Evolutionary conservation across 441 rosid genomes (phyloP).

Genomic region (Corymbia calophylla): DNA sequence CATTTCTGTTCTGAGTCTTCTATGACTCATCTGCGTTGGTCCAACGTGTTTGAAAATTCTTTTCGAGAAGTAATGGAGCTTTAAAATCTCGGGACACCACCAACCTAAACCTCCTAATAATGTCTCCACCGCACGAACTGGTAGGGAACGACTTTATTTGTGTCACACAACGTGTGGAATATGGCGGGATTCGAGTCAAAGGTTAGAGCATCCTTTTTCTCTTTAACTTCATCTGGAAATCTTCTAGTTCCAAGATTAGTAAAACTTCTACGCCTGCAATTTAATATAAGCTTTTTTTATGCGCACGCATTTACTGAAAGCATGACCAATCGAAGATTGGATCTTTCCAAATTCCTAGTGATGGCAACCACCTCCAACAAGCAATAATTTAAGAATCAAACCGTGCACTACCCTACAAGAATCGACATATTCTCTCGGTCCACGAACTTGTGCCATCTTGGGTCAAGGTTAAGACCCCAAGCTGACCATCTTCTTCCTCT

Average conservation of each 20-base stretch:
- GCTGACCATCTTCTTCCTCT: not conserved
- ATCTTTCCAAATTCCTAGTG: not conserved
- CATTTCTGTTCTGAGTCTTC: no score
- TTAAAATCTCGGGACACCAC: not conserved
- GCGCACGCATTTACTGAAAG: not conserved
- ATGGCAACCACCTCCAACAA: not conserved
- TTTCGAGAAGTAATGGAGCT: not conserved
- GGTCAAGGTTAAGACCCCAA: not conserved
- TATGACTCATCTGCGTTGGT: not conserved
- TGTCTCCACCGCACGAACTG: not conserved
- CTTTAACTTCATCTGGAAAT: not conserved
- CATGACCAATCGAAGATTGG: not conserved
- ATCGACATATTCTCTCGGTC: not conserved
- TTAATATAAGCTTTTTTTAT: not conserved
- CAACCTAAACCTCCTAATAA: not conserved
- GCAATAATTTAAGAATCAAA: not conserved
- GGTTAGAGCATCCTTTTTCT: not conserved
- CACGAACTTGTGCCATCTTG: not conserved
- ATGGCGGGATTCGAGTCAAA: not conserved
- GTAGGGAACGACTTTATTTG: not conserved
- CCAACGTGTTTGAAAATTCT: not conserved
- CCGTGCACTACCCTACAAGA: not conserved
- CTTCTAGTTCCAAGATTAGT: not conserved
- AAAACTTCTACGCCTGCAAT: not conserved
- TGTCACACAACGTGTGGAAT: not conserved